A percentile compares a stretch with the other conserved stretches of the same genome.
These are phyloP conservation scores for Cynanchum wilfordii DNA, from an alignment of 257 asterid genomes.

Conservation along the genomic window DNA sequence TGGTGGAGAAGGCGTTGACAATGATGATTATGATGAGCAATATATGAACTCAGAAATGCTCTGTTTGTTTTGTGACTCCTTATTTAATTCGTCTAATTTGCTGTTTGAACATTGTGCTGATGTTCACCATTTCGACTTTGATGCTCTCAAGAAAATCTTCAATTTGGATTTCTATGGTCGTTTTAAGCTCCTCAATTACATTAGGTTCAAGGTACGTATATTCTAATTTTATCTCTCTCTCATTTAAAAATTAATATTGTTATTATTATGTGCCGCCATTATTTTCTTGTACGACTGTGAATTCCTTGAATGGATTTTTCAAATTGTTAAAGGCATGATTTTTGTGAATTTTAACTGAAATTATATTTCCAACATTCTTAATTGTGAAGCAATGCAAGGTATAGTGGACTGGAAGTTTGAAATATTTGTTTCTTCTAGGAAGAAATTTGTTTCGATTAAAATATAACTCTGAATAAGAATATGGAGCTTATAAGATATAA, in stretches of 20 bases:
- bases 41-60: conserved; percentile 21
- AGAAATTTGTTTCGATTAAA: background rate
- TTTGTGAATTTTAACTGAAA: background rate
- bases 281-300: background rate
- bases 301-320: background rate
- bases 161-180: conserved; percentile 73
- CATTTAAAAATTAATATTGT: conserved; percentile 16
- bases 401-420: background rate
- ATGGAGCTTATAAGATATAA: background rate
- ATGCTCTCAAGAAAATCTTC: conserved; percentile 28
- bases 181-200: conserved; percentile 78
- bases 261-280: background rate
- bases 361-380: background rate
- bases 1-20: conserved; percentile 22
- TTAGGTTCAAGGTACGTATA: conserved; percentile 66
- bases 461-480: background rate
- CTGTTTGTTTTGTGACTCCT: conserved; percentile 75
- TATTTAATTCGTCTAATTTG: conserved; percentile 31
- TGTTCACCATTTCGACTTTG: conserved; percentile 57
- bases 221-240: background rate
- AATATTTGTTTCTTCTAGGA: background rate
- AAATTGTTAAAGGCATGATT: background rate
- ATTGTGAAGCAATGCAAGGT: background rate
- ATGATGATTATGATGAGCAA: conserved; percentile 19
- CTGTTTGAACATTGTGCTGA: conserved; percentile 73